These are phyloP conservation scores for rapeseed (Brassica napus) DNA, from an alignment of 345 rosid species.

Conservation along the genomic window Da-Ae NC_063435.1:23147001-23147500, in stretches of 20 bases:
- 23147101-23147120: no score
- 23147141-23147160: constrained; percentile 53
- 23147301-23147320: constrained; percentile 8
- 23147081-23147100: no score
- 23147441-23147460: not conserved
- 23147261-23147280: not conserved
- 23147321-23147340: constrained; percentile 26
- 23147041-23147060: no score
- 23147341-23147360: constrained; percentile 93
- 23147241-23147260: constrained; percentile 2
- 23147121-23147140: constrained; percentile 7
- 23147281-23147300: constrained; percentile 14
- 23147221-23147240: constrained; percentile 72
- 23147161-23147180: constrained; percentile 86
- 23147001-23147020: no score
- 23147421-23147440: constrained; percentile 24
- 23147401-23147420: constrained; percentile 77
- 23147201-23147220: constrained; percentile 92
- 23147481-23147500: constrained; percentile 84
- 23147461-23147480: constrained; percentile 80
- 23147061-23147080: no score
- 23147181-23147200: constrained; percentile 95
- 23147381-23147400: constrained; percentile 92
- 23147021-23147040: constrained; percentile 9
- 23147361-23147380: constrained; percentile 93